phyloP scores from a whole-genome alignment of 257 asterid species.

The Solanum piurae region DNA sequence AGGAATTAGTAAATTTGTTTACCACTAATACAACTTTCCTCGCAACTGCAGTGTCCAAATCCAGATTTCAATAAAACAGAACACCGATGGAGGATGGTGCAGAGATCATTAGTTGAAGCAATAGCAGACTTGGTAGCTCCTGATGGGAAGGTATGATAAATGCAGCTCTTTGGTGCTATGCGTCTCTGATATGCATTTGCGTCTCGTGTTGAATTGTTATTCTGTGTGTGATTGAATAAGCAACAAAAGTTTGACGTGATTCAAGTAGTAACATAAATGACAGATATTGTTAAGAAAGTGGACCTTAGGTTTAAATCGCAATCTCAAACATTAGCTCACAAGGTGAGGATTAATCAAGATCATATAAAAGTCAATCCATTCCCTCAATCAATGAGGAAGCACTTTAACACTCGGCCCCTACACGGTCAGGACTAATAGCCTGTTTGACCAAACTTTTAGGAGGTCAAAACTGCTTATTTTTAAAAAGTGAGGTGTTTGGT shows the following conservation, averaged over 20 bases:
- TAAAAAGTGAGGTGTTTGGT: too few relatives aligned
- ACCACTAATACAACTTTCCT: slow-evolving; percentile 4
- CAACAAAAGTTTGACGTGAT: neutral
- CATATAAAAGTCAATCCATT: neutral
- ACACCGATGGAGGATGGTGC: slow-evolving; percentile 85
- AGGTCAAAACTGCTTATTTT: too few relatives aligned
- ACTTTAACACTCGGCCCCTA: too few relatives aligned
- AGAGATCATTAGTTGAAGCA: slow-evolving; percentile 80
- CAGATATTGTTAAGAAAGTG: neutral
- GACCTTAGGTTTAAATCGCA: neutral
- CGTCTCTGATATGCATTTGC: neutral
- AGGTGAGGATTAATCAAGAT: neutral
- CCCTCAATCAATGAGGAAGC: neutral
- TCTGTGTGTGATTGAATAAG: neutral
- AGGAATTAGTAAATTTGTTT: neutral
- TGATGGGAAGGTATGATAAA: slow-evolving; percentile 58
- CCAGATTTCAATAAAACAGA: slow-evolving; percentile 89
- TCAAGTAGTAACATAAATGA: neutral
- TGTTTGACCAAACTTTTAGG: too few relatives aligned
- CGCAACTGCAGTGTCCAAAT: slow-evolving; percentile 75
- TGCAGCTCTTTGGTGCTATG: neutral
- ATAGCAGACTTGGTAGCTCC: slow-evolving; percentile 43
- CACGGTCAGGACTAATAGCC: too few relatives aligned
- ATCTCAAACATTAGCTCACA: neutral
- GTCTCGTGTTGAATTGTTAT: neutral